phyloP scores from a whole-genome alignment of 2,329 filamentous ascomycete species.

The Phyllosticta capitalensis region DNA sequence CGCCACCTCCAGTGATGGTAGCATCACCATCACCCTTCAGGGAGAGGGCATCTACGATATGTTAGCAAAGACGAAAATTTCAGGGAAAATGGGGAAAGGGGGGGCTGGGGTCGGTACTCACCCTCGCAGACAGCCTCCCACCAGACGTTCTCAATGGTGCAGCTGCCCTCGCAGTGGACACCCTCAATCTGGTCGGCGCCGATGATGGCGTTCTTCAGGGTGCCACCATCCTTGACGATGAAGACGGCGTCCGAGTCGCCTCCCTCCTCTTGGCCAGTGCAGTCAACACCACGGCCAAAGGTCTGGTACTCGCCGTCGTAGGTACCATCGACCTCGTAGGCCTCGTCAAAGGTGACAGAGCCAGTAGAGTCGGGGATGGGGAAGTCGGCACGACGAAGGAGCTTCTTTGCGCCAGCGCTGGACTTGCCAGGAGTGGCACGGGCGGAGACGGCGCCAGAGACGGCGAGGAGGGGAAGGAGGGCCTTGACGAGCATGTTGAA shows the following conservation, averaged over 20 bases:
- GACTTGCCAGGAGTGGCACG: background rate
- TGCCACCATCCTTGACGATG: constrained; percentile 42
- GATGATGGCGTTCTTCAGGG: constrained; percentile 47
- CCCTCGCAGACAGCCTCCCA: constrained; percentile 34
- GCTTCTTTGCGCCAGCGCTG: constrained; percentile 1
- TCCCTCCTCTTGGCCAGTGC: constrained; percentile 34
- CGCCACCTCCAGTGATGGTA: constrained; percentile 33
- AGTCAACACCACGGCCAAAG: constrained; percentile 10
- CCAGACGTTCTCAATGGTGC: constrained; percentile 40
- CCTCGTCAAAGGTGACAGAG: constrained; percentile 9
- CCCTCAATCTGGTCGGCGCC: constrained; percentile 42
- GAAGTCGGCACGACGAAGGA: constrained; percentile 12
- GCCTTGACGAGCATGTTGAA: constrained; percentile 8
- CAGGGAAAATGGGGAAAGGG: too few relatives aligned
- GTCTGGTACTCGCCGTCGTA: constrained; percentile 11
- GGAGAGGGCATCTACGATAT: constrained; percentile 24
- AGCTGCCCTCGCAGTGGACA: constrained; percentile 43
- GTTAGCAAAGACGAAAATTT: background rate
- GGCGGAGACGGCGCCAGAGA: constrained; percentile 5
- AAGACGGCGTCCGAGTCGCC: constrained; percentile 42
- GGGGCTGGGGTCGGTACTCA: constrained; percentile 6
- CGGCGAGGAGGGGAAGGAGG: constrained; percentile 6
- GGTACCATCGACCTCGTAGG: constrained; percentile 7
- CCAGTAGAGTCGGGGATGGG: constrained; percentile 10
- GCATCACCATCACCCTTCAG: constrained; percentile 29